Evolutionary conservation across 345 rosid genomes (phyloP).

Genomic region (Corymbia maculata): DNA sequence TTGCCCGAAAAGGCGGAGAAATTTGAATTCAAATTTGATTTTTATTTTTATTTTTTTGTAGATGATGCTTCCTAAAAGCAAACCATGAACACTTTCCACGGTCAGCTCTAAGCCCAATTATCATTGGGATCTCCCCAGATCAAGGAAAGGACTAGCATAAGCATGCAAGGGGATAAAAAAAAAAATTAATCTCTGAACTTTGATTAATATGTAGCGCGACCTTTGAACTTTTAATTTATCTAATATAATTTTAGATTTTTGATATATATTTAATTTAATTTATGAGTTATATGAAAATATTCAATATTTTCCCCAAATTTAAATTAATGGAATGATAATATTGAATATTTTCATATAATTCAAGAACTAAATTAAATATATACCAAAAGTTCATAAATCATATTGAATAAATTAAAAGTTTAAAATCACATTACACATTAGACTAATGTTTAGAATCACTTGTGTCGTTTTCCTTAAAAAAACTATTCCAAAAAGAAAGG

Average conservation of each 20-base stretch:
- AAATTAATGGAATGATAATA: too few relatives aligned
- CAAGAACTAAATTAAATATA: too few relatives aligned
- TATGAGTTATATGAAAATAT: rapidly evolving
- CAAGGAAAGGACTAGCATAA: not conserved
- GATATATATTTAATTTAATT: too few relatives aligned
- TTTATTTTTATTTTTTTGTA: not conserved
- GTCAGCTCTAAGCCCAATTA: not conserved
- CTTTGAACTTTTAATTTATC: too few relatives aligned
- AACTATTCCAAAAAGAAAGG: not conserved
- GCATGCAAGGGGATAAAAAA: not conserved
- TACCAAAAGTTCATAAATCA: too few relatives aligned
- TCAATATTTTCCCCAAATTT: rapidly evolving
- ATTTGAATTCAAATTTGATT: not conserved
- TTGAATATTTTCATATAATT: not conserved
- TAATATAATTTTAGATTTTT: too few relatives aligned
- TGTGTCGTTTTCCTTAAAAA: too few relatives aligned
- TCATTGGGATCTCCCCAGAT: not conserved
- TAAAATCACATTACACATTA: rapidly evolving
- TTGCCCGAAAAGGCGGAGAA: not conserved
- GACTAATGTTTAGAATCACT: rapidly evolving
- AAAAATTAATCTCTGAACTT: too few relatives aligned
- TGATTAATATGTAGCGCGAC: not conserved
- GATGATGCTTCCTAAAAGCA: not conserved
- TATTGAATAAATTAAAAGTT: rapidly evolving
- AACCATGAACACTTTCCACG: not conserved